A percentile compares a stretch with the other conserved stretches of the same genome.
phyloP scores from a whole-genome alignment of 208 protist genomes.

The Leishmania martiniquensis region DNA sequence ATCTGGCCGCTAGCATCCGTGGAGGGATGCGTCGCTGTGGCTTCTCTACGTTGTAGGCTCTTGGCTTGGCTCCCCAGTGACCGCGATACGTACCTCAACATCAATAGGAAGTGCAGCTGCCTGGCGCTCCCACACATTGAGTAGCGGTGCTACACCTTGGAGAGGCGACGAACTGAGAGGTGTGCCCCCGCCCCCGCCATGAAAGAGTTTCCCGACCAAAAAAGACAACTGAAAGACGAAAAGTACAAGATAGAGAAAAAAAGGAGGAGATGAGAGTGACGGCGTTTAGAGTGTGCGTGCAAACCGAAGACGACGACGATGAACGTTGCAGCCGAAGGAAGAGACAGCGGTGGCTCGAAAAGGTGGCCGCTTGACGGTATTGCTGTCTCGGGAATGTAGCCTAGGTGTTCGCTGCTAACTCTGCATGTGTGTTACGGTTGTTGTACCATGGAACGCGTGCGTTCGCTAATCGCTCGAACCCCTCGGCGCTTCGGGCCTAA shows the following conservation, averaged over 20 bases:
- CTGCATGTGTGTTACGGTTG: neutral
- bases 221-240: neutral
- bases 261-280: neutral
- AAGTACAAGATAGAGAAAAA: neutral
- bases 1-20: neutral
- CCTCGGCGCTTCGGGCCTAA: neutral
- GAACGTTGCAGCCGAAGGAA: no score
- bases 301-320: no score
- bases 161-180: neutral
- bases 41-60: neutral
- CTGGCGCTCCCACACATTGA: neutral
- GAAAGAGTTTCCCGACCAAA: neutral
- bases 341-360: neutral
- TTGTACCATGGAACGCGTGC: neutral
- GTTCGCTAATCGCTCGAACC: neutral
- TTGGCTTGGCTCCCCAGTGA: neutral
- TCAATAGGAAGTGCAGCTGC: neutral
- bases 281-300: neutral
- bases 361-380: neutral
- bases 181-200: neutral
- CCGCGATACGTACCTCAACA: neutral
- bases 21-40: neutral
- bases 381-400: neutral
- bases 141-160: neutral
- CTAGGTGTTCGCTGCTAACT: neutral